Conservation (phyloP, 805 yeast genomes). For the Kodamaea nitidulidarum region DNA sequence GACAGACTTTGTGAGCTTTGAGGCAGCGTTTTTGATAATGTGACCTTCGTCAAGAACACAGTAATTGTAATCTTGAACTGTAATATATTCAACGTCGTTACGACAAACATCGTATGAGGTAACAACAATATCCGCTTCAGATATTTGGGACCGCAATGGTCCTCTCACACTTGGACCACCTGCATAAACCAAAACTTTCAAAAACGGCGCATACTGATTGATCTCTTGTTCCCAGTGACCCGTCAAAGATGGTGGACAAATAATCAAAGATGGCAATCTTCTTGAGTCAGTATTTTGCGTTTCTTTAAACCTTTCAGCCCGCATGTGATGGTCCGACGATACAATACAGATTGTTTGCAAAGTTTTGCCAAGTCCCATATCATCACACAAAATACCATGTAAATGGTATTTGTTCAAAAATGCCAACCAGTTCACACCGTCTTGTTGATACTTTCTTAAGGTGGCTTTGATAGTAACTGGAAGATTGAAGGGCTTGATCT, state of each 20-base stretch:
- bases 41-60: constrained; percentile 98
- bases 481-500: constrained; percentile 78
- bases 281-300: constrained; percentile 64
- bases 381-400: constrained; percentile 97
- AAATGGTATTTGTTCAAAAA: constrained; percentile 90
- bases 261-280: constrained; percentile 75
- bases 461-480: constrained; percentile 94
- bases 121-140: constrained; percentile 74
- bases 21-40: constrained; percentile 85
- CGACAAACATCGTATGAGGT: constrained; percentile 96
- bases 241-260: constrained; percentile 96
- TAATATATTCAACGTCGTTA: constrained; percentile 71
- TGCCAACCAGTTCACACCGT: constrained; percentile 97
- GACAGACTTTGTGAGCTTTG: constrained; percentile 86
- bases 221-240: constrained; percentile 99
- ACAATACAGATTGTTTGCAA: constrained; percentile 95
- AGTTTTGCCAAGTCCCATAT: constrained; percentile 98
- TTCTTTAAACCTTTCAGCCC: constrained; percentile 63
- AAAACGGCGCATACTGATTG: constrained; percentile 81
- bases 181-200: constrained; percentile 80
- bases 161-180: constrained; percentile 82
- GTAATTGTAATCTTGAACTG: constrained; percentile 71
- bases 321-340: constrained; percentile 88
- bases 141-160: constrained; percentile 49
- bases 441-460: constrained; percentile 91